Evolutionary conservation across 1,284 basidiomycete genomes (phyloP).

Genomic region (Ceratobasidium sp.): DNA sequence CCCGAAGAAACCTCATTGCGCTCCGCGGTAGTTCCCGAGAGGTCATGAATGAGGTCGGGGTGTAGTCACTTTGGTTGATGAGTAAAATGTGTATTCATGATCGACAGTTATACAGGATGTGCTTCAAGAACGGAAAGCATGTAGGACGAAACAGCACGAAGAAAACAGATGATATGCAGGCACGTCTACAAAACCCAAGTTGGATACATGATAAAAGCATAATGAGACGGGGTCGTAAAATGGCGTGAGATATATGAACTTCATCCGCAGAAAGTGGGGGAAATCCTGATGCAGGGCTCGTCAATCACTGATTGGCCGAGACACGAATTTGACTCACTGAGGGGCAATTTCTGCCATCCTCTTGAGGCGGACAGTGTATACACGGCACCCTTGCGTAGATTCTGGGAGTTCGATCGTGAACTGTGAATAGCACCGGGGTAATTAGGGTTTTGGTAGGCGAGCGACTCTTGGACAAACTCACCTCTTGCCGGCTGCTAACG

Average conservation of each 20-base stretch:
- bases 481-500: slow-evolving; percentile 31
- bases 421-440: neutral
- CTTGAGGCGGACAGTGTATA: slow-evolving; percentile 26
- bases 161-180: neutral
- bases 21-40: neutral
- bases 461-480: neutral
- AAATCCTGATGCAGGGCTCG: neutral
- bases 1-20: too few species aligned
- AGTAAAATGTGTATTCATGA: neutral
- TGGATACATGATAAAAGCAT: slow-evolving; percentile 26
- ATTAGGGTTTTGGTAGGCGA: neutral
- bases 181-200: neutral
- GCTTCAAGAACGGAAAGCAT: neutral
- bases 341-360: slow-evolving; percentile 30
- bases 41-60: neutral
- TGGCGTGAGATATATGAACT: neutral
- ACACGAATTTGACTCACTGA: slow-evolving; percentile 10
- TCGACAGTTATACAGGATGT: slow-evolving; percentile 4
- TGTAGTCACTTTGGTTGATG: neutral
- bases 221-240: neutral
- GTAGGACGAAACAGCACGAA: neutral
- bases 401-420: slow-evolving; percentile 28
- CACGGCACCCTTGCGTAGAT: neutral
- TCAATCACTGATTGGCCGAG: neutral
- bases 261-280: slow-evolving; percentile 21